These are phyloP conservation scores for Teratosphaeria zuluensis DNA, from an alignment of 2,329 filamentous ascomycete genomes.

Conservation along the genomic window DNA sequence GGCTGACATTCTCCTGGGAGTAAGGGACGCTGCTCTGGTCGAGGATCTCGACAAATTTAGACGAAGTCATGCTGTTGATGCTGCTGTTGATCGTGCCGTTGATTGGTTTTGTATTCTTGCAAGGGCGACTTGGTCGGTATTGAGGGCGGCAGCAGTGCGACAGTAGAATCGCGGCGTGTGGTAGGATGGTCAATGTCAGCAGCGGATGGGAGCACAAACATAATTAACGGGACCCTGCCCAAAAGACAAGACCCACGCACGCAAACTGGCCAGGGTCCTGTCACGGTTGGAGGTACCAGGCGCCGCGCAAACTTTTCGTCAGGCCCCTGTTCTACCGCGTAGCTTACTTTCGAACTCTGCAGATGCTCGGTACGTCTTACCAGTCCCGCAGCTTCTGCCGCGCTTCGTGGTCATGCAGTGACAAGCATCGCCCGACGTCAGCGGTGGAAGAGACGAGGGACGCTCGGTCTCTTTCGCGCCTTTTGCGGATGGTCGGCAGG, in stretches of 20 bases:
- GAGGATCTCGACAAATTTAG: conserved; percentile 28
- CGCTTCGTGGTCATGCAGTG: background rate
- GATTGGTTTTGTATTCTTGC: background rate
- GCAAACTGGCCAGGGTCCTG: background rate
- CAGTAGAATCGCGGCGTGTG: background rate
- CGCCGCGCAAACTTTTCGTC: background rate
- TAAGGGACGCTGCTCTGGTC: conserved; percentile 21
- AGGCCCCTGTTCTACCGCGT: background rate
- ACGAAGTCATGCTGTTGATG: background rate
- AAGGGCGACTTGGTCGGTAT: background rate
- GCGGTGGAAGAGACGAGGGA: background rate
- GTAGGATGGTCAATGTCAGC: background rate
- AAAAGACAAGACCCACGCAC: background rate
- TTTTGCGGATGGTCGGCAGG: background rate
- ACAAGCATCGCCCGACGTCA: background rate
- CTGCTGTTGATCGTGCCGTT: background rate
- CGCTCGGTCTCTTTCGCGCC: background rate
- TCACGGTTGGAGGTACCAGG: background rate
- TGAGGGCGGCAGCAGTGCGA: background rate
- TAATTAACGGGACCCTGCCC: background rate
- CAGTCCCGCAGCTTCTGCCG: background rate
- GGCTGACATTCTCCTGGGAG: conserved; percentile 25
- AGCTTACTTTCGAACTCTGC: background rate
- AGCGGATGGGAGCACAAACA: background rate
- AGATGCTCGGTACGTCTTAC: background rate